Evolutionary conservation across 495 filamentous ascomycete species (phyloP), one percentile per base, ranked within the genome.

Genomic region (Sordaria brevicollis): DNA sequence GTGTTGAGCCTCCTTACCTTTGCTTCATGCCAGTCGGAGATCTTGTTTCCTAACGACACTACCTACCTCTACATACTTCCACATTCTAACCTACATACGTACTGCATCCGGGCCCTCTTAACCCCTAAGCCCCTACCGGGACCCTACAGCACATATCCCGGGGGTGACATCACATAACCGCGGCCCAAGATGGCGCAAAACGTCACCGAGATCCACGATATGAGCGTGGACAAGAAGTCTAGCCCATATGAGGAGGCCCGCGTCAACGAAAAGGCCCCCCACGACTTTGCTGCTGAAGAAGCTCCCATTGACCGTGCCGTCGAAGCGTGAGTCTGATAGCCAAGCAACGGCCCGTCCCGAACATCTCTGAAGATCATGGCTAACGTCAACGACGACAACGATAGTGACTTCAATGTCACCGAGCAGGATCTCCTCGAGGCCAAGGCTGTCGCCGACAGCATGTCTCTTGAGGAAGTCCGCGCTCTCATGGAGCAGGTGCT

Each of bases 401-500:
- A 10, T 9, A 69, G 66, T n/a, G 69, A 71, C 33, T 68, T 78
- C 41, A 77, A 77, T 54, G 73, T 76, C 35, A 76, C 76, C 0
- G 75, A 76, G 54, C 39, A 67, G 9, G 77, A 79, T 66, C 68
- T 77, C 31, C 67, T 65, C 1, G 75, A 79, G 62, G 77, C 77
- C 37, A 73, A 69, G 43, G 72, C 71, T 35, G 34, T 74, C 31
- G 77, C 77, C 31, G 65, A 70, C 39, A 36, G 57, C 36, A 75
- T 79, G 69, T 75, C 68, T 10, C 73, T 77, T 31, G 74, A 70
- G 13, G 75, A 79, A 21, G 54, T 77, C 57, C 65, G 34, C 9
- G 11, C 33, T 67, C 74, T 81, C 70, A 76, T 79, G 77, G 65
- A 69, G n/a, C 74, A 76, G 10, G 78, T 81, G 35, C 67, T 78